These are phyloP conservation scores for Paecilomyces variotii DNA, from an alignment of 2,329 filamentous ascomycete species.

Conservation along the genomic window DNA sequence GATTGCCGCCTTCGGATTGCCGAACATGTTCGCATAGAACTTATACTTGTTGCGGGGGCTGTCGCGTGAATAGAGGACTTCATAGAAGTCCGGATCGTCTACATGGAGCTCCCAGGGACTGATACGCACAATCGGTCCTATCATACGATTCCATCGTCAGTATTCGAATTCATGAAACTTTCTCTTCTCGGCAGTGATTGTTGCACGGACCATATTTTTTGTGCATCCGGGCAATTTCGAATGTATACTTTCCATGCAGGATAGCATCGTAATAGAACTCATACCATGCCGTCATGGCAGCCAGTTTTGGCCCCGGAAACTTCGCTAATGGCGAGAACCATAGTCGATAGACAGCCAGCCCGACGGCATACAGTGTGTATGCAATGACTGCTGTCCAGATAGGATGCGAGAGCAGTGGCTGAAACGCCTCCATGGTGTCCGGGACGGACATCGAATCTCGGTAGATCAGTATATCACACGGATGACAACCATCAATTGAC, in stretches of 20 bases:
- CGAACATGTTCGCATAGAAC: constrained; percentile 20
- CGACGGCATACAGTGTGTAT: not conserved
- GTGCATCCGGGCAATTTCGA: constrained; percentile 17
- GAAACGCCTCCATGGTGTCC: not conserved
- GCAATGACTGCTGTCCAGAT: not conserved
- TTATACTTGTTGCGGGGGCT: constrained; percentile 22
- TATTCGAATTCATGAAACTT: not conserved
- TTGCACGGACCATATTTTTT: constrained; percentile 16
- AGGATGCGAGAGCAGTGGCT: not conserved
- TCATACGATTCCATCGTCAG: not conserved
- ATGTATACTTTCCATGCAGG: constrained; percentile 14
- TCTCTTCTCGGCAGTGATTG: not conserved
- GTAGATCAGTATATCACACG: not conserved
- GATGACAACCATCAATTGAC: not conserved
- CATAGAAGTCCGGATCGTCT: constrained; percentile 21
- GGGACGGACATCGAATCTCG: not conserved
- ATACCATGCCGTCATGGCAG: constrained; percentile 19
- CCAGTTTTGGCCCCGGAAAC: constrained; percentile 25
- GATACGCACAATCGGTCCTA: constrained; percentile 27
- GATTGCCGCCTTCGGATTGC: constrained; percentile 23
- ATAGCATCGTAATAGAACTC: constrained; percentile 22
- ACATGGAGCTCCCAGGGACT: constrained; percentile 26
- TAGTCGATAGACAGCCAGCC: constrained; percentile 4
- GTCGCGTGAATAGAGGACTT: constrained; percentile 21
- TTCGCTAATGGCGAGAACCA: constrained; percentile 22